A percentile compares a stretch with the other conserved stretches of the same genome.
Conservation (phyloP, 345 rosid genomes). For the Eucalyptus dawsonii region DNA sequence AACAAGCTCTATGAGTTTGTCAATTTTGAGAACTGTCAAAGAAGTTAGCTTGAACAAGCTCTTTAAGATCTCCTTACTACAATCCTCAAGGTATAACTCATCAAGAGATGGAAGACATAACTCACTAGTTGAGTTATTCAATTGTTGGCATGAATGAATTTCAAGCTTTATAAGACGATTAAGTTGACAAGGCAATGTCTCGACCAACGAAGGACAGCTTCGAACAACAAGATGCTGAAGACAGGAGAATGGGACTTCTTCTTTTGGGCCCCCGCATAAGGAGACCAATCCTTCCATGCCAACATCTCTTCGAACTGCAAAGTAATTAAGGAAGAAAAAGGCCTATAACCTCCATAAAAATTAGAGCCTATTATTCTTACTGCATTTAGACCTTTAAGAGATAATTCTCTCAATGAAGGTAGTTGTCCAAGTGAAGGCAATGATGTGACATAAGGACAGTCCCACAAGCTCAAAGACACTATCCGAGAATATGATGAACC, state of each 20-base stretch:
- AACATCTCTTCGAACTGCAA: too few species aligned
- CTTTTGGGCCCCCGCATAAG: too few species aligned
- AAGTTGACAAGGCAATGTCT: background rate
- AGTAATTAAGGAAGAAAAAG: too few species aligned
- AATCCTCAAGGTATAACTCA: background rate
- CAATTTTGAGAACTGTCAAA: background rate
- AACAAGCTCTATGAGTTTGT: background rate
- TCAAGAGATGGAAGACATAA: background rate
- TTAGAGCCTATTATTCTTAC: too few species aligned
- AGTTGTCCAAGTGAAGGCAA: too few species aligned
- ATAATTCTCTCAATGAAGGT: too few species aligned
- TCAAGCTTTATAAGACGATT: background rate
- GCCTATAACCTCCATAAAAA: accelerated
- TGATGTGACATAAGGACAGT: too few species aligned
- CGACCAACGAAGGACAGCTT: accelerated
- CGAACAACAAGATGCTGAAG: background rate
- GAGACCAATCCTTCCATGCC: too few species aligned
- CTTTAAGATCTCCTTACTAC: background rate
- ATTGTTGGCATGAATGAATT: background rate
- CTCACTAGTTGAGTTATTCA: background rate
- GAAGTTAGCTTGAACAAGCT: background rate
- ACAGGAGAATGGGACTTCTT: background rate
- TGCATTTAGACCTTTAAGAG: too few species aligned
- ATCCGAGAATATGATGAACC: accelerated
- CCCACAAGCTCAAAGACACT: too few species aligned